Evolutionary conservation across 2,329 filamentous ascomycete genomes (phyloP), one percentile per base, ranked within the genome.

Genomic region (Penicillium sp.): DNA sequence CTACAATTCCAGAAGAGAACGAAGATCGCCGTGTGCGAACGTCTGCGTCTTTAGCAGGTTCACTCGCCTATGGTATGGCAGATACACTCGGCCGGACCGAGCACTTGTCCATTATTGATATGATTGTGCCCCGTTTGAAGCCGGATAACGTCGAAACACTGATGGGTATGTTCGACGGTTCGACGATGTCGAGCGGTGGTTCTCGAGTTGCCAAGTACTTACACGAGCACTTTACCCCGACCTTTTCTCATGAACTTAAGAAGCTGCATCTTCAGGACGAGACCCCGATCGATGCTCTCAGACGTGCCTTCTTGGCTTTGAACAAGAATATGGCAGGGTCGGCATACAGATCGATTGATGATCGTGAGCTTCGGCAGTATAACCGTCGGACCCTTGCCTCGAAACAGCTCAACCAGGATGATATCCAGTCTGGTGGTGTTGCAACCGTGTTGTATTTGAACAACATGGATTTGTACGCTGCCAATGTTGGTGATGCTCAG

Each of bases 201-300:
- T 96, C 91, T 54, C 95, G 95, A 74, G 89, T 98, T 60, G 91
- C 93, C 57, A 97, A 96, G 68, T 98, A 89, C 63, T 76, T 98
- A 27, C 92, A 98, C 66, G 93, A 98, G 72, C 92, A 96, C 65
- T 96, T 98, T 70, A 88, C 88, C 23, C 81, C 86, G 52, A 86
- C 89, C 13, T 93, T 98, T 63, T 81, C 82, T 5, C 80, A 86
- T 47, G 92, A 98, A 71, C 72, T 98, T 44, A 89, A 89, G 57
- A 81, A 78, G 50, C 68, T 95, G 33, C 87, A 86, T 61, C 75
- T 74, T n/a, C 72, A 79, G 28, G 76, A 81, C 27, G 93, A 97
- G 66, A 88, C 81, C 0, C 86, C 92, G 0, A 76, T 80, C 6
- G 92, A 96, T 73, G 93, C 92, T 2, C 71, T 98, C 45, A 80